Base-by-base conservation (phyloP, 345 rosid genomes). In the Eucalyptus fibrosa region DNA sequence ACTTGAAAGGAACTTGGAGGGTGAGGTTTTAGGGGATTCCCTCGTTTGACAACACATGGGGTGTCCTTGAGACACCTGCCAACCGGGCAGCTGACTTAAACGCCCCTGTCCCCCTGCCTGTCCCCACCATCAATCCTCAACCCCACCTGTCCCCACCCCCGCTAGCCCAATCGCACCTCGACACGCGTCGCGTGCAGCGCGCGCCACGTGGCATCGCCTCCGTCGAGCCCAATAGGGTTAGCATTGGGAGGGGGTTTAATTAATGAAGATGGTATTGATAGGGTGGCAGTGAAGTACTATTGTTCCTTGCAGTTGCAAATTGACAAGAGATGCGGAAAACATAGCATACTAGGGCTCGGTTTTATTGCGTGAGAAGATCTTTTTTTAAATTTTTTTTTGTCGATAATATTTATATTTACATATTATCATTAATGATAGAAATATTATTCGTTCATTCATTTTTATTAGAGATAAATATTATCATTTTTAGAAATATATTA, bases 21-120 rank as follows among this genome's bases (percentile, higher is more conserved):
- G 45, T 77, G 83, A 72, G 83, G 47, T 3, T 37, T 37, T 37
- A 21, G 47, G 83, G 83, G 47, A 77, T 77, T 37, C 83, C 42
- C 30, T 37, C 13, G 83, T 77, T 77, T 77, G 83, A 37, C 47
- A 92, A 93, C 94, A 92, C 94, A 93, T 93, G 95, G 91, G 92
- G 34, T 18, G 90, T 93, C 92, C 93, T 90, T 89, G 92, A 89
- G 95, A 15, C 89, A 87, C 94, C 93, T 92, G 94, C 95, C 95
- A 94, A 94, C 93, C 94, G 82, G 91, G 91, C 95, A 90, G 90
- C 90, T 91, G 90, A 86, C 92, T 93, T 92, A 81, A 92, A 93
- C 81, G 89, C 59, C 92, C 30, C 87, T 92, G 95, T 92, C 93
- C 91, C 93, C 93, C 92, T 88, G 92, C 94, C 95, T 92, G 47